Evolutionary conservation across 2,329 filamentous ascomycete genomes (phyloP).

Genomic region (Arthrobotrys sphaeroides): DNA sequence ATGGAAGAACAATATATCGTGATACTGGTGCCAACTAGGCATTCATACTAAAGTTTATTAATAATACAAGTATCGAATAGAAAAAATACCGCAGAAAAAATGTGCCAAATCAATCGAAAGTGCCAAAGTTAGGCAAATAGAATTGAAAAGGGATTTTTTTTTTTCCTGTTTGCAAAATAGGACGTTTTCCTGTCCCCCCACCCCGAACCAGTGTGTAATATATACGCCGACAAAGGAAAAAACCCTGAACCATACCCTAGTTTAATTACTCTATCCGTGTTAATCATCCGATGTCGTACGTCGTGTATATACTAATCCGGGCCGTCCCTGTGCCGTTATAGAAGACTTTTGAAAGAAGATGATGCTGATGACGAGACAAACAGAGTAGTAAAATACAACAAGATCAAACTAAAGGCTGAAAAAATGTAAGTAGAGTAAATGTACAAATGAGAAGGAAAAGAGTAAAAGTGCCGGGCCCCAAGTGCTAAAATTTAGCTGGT

Average conservation of each 20-base stretch:
- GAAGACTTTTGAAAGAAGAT: neutral
- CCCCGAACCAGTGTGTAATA: neutral
- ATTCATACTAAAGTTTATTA: constrained; percentile 4
- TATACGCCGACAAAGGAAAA: neutral
- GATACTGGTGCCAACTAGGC: neutral
- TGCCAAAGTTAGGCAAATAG: neutral
- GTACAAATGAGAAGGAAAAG: constrained; percentile 18
- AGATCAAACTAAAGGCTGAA: neutral
- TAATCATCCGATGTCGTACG: neutral
- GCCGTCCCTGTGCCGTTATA: neutral
- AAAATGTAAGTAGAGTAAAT: neutral
- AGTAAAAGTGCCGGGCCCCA: neutral
- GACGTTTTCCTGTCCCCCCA: neutral
- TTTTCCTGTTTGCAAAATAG: too few relatives aligned
- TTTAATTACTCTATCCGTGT: neutral
- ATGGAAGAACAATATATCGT: neutral
- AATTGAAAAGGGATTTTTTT: neutral
- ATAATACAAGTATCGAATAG: constrained; percentile 39
- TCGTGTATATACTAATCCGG: neutral
- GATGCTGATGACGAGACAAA: neutral
- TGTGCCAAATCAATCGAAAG: neutral
- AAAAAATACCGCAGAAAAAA: neutral
- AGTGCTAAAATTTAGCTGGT: neutral
- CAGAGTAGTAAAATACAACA: constrained; percentile 8
- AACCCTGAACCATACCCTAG: neutral